Evolutionary conservation across 2,329 filamentous ascomycete genomes (phyloP), one percentile per base, ranked within the genome.

Genomic region (Trichoderma sp.): DNA sequence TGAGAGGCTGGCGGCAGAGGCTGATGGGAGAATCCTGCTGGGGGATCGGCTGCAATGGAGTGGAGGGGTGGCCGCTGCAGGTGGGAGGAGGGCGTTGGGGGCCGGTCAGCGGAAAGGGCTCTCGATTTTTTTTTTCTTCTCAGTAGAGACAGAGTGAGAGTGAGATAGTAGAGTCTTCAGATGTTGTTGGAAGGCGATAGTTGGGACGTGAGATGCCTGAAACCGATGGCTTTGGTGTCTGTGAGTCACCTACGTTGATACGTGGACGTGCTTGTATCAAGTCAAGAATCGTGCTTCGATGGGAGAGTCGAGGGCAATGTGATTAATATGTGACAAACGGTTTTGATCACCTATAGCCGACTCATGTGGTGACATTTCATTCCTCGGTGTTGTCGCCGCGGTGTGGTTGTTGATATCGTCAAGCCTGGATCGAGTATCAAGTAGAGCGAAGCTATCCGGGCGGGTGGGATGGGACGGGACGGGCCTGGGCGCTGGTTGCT

Each of bases 1-100:
- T 75, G 73, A 75, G 72, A 75, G 73, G 73, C 70, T 69, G 67
- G 55, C 57, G 62, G 44, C n/a, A 64, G 54, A 64, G 57, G 58
- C 65, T 65, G 54, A 56, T 52, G 59, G 63, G 50, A 67, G 67
- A 70, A 68, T 70, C 65, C 69, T 71, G 64, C 60, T 66, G 64
- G 64, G 28, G 61, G 59, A 47, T 41, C 52, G 17, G 54, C 55
- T 55, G 61, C 57, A 63, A 57, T 55, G 34, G 34, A 15, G 57
- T n/a, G n/a, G n/a, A n/a, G 43, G 51, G 41, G 51, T 55, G 50
- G 19, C 60, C n/a, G 21, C 50, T 56, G 50, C 51, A 63, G 19
- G 39, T 12, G 47, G 45, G 30, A 30, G 28, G 30, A 39, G 34
- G 34, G 34, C 34, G 34, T 39, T 39, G 34, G 34, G 34, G 34